phyloP scores from a whole-genome alignment of 805 yeast genomes.

The Kluyveromyces nonfermentans region DNA sequence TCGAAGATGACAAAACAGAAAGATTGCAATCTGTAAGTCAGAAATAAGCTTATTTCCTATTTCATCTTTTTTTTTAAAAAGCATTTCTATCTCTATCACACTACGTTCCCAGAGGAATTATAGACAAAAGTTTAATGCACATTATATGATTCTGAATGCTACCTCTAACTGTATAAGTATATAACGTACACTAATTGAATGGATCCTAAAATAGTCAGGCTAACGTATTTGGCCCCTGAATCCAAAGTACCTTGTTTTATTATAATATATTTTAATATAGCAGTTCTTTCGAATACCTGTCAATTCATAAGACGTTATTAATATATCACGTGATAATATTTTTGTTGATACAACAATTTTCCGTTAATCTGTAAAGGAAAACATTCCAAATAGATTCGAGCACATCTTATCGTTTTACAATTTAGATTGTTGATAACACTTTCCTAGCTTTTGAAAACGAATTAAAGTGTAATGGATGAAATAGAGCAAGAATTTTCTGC shows the following conservation, averaged over 20 bases:
- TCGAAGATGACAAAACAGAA: conserved; percentile 28
- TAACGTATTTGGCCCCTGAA: neutral
- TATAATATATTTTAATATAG: too few species aligned
- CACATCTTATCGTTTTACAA: too few species aligned
- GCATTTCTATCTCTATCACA: neutral
- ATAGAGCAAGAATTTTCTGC: conserved; percentile 23
- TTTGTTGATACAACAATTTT: too few species aligned
- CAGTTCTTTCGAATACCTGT: too few species aligned
- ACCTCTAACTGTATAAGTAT: neutral
- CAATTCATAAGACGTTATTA: too few species aligned
- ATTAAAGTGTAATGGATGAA: conserved; percentile 7
- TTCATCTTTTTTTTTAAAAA: neutral
- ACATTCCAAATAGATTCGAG: too few species aligned
- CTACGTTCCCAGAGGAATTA: neutral
- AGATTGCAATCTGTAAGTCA: conserved; percentile 43
- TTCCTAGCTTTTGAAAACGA: too few species aligned
- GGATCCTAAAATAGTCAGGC: neutral
- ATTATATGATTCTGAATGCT: neutral
- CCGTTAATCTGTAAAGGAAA: too few species aligned
- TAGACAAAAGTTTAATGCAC: neutral
- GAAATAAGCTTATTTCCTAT: conserved; percentile 19
- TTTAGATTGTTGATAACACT: neutral
- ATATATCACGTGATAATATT: too few species aligned
- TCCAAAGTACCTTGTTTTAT: too few species aligned
- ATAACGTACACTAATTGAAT: neutral